Conservation (phyloP, 2,329 filamentous ascomycete genomes). For the Calycina herbarum region DNA sequence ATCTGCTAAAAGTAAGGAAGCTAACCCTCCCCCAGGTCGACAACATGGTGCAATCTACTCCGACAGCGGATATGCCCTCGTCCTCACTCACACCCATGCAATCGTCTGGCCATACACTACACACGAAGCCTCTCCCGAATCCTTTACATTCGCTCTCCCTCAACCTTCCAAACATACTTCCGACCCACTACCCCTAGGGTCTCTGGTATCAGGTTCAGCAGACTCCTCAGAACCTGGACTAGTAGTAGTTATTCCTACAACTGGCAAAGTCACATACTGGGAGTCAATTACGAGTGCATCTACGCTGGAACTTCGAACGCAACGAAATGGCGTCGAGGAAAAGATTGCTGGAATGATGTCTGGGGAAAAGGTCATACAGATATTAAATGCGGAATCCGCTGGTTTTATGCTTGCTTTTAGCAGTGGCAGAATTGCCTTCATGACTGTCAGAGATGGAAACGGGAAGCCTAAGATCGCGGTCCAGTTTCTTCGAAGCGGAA, state of each 20-base stretch:
- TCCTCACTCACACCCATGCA: constrained; percentile 77
- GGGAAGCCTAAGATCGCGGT: constrained; percentile 79
- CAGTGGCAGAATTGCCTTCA: constrained; percentile 80
- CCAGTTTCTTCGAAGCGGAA: constrained; percentile 69
- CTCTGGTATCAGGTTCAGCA: constrained; percentile 76
- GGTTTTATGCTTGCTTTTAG: constrained; percentile 86
- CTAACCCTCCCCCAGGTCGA: constrained; percentile 46
- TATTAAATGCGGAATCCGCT: constrained; percentile 79
- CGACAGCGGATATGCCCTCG: constrained; percentile 72
- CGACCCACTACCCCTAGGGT: constrained; percentile 78
- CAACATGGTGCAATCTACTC: constrained; percentile 68
- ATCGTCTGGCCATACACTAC: constrained; percentile 87
- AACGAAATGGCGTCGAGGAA: constrained; percentile 76
- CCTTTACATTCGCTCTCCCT: constrained; percentile 78
- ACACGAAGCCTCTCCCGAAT: constrained; percentile 68
- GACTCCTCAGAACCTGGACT: constrained; percentile 81
- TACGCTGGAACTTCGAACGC: constrained; percentile 76
- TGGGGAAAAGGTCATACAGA: constrained; percentile 73
- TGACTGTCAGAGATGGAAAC: constrained; percentile 82
- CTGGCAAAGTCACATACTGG: constrained; percentile 89
- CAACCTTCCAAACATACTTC: constrained; percentile 64
- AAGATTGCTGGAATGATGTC: constrained; percentile 72
- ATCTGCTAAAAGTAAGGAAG: constrained; percentile 11
- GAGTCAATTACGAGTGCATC: constrained; percentile 90
- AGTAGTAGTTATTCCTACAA: constrained; percentile 80